These are phyloP conservation scores for Aristolochia contorta DNA, from an alignment of 164 flowering plant species.

Conservation along the genomic window DNA sequence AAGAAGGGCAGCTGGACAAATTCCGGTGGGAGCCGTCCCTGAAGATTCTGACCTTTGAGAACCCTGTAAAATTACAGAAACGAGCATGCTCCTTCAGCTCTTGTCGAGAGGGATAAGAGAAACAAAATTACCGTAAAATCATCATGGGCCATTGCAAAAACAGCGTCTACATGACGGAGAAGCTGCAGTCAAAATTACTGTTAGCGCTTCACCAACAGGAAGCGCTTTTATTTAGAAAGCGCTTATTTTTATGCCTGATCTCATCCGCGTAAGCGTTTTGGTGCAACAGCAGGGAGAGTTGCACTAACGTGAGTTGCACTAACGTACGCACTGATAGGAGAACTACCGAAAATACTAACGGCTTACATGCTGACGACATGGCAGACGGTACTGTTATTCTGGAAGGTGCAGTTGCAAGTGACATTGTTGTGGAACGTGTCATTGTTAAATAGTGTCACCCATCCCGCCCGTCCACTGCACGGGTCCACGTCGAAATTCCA, in stretches of 20 bases:
- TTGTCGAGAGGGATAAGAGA: too few relatives aligned
- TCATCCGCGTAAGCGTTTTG: too few relatives aligned
- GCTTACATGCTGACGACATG: slow-evolving; percentile 47
- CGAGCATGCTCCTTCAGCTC: neutral
- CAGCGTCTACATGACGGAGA: neutral
- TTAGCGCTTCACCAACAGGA: neutral
- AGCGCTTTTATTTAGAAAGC: neutral
- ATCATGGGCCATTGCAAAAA: too few relatives aligned
- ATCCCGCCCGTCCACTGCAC: slow-evolving; percentile 24
- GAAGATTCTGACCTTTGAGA: slow-evolving; percentile 28
- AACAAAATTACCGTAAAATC: neutral
- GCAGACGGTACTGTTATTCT: slow-evolving; percentile 24
- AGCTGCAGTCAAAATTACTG: neutral
- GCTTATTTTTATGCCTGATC: neutral
- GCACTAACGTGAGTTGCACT: too few relatives aligned
- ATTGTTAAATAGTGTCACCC: slow-evolving; percentile 7
- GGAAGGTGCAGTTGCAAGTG: slow-evolving; percentile 36
- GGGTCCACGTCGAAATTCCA: slow-evolving; percentile 56
- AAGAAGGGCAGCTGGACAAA: slow-evolving; percentile 54
- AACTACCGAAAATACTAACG: too few relatives aligned
- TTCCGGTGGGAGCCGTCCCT: slow-evolving; percentile 58
- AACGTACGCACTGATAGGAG: slow-evolving; percentile 20
- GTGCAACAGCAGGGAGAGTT: too few relatives aligned
- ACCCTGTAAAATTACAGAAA: slow-evolving; percentile 1
- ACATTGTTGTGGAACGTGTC: slow-evolving; percentile 17